These are phyloP conservation scores for Boletus eberwhitei DNA, from an alignment of 768 basidiomycete genomes.

Conservation along the genomic window DNA sequence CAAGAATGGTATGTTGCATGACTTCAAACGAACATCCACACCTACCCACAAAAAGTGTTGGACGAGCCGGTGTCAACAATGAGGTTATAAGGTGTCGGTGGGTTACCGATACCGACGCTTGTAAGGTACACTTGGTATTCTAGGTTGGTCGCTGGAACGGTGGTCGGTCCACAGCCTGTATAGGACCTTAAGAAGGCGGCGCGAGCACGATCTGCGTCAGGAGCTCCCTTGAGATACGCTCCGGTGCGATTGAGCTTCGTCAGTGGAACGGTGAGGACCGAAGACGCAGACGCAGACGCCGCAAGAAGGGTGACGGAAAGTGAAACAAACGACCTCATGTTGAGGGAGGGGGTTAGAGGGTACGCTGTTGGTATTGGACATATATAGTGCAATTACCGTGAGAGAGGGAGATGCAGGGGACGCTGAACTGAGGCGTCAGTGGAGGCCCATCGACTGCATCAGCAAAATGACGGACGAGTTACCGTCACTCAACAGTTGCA, in stretches of 20 bases:
- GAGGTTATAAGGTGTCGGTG: conserved; percentile 27
- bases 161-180: conserved; percentile 1
- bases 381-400: conserved; percentile 2
- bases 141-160: conserved; percentile 17
- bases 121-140: conserved; percentile 20
- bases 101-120: conserved; percentile 25
- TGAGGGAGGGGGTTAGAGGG: not conserved
- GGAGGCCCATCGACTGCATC: too few species aligned
- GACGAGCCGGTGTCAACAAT: conserved; percentile 33
- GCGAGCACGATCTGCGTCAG: conserved; percentile 18
- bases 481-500: too few species aligned
- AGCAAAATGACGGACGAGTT: too few species aligned
- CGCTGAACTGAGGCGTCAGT: too few species aligned
- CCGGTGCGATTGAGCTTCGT: conserved; percentile 13
- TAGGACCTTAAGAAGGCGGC: conserved; percentile 6
- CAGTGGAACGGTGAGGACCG: conserved; percentile 9
- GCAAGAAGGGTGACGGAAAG: conserved; percentile 7
- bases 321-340: conserved; percentile 12
- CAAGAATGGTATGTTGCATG: not conserved
- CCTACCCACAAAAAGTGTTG: conserved; percentile 28
- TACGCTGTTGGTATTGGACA: not conserved
- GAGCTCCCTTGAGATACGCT: conserved; percentile 16
- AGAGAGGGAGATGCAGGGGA: not conserved
- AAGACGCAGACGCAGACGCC: conserved; percentile 1
- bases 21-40: not conserved